Base-by-base conservation (phyloP, 208 protist genomes). In the Leishmania lainsoni region DNA sequence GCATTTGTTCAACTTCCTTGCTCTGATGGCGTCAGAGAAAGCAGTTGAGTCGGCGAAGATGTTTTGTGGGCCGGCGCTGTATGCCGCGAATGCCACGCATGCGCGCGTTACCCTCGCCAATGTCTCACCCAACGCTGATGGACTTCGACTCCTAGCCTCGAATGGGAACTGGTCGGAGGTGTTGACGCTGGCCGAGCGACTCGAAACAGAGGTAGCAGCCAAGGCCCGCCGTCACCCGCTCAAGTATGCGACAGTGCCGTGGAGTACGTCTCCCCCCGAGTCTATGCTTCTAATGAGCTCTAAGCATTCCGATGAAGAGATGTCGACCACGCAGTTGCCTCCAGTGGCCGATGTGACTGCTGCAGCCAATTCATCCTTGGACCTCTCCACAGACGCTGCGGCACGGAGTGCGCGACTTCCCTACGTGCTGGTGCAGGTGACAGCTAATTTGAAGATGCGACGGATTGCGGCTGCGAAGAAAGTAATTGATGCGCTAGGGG, bases 151-250 rank as follows among this genome's bases (percentile, higher is more conserved):
- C 22, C 75, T 94, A 10, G 92, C 94, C 0, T 85, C 90, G 0
- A 87, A 94, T 75, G 94, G 88, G 1, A 89, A 93, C 71, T 97
- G 93, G 92, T 89, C 85, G 5, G 86, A 83, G n/a, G 93, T 96
- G 5, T 71, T 90, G 66, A 17, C 78, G 29, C 74, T 96, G 26
- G 92, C 93, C 12, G 81, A 91, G 65, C 83, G 87, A 71, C 77
- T 97, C 42, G 89, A 90, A 63, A 84, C 87, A n/a, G 78, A 86
- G 20, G 85, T 76, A 26, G 80, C 84, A 9, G 76, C 77, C 26
- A 78, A 86, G 61, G 86, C 80, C 51, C 52, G 29, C 14, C 39
- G 76, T n/a, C 70, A 79, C 54, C 78, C 74, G 20, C 29, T 42
- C 22, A 56, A 72, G 78, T 81, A 79, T 58, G 63, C 73, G 3